Evolutionary conservation across 78 protist genomes (phyloP), one percentile per base, ranked within the genome.

Genomic region (Dictyostelium capitatum): DNA sequence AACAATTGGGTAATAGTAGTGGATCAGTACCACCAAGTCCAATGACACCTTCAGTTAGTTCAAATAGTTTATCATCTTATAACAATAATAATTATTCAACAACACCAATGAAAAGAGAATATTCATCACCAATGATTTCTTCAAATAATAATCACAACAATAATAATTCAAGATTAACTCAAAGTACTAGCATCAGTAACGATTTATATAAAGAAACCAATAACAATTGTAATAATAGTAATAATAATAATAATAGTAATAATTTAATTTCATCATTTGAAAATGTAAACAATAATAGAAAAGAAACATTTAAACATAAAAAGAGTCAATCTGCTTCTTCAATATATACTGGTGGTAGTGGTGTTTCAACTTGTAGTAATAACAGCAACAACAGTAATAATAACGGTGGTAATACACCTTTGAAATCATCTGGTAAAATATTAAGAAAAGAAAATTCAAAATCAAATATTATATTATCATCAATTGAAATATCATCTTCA

Each of bases 321-420:
- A 84, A 84, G 54, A 84, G 82, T 57, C 91, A 84, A 56, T 84
- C 91, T 4, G 41, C 91, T 2, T 57, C 91, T 6, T 57, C 65
- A 32, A 43, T 82, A 19, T 51, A 67, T 64, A 53, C 6, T 57
- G 32, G 37, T 2, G 67, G 67, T n/a, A n/a, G 67, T n/a, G 20
- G 32, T 72, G 43, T 20, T 19, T 19, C 19, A 41, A 28, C 73
- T 28, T 12, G 5, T 28, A 14, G 17, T 30, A 28, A 28, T 30
- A 65, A 25, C 12, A 65, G 5, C 25, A 59, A 59, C 25, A n/a
- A 20, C 59, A 53, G n/a, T 53, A 17, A 15, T 30, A 62, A 62
- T 23, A 8, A 23, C 2, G 70, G 70, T 25, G 14, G 47, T 37
- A 37, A 37, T 74, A 46, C 47, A 46, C 37, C 43, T 3, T 37